Evolutionary conservation across 305 asterid genomes (phyloP).

Genomic region (Caryopteris hybrid): DNA sequence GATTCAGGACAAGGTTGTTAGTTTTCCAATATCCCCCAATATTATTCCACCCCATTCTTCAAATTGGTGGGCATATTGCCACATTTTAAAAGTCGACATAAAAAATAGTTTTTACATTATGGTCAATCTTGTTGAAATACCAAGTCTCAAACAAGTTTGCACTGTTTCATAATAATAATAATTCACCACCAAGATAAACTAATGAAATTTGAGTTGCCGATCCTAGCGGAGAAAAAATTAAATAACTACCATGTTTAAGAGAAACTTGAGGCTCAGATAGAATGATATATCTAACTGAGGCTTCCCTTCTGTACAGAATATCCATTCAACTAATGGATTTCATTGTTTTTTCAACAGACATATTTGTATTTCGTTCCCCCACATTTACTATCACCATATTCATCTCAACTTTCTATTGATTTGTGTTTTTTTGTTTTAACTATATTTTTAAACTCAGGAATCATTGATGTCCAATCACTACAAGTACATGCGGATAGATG

Average conservation of each 20-base stretch:
- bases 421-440: slow-evolving; percentile 6
- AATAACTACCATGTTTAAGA: not conserved
- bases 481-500: slow-evolving; percentile 81
- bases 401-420: slow-evolving; percentile 12
- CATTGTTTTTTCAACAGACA: too few relatives aligned
- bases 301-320: not conserved
- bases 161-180: not conserved
- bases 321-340: not conserved
- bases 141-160: not conserved
- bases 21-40: not conserved
- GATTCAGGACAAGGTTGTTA: not conserved
- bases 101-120: not conserved
- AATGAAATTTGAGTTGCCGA: not conserved
- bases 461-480: slow-evolving; percentile 51
- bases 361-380: too few relatives aligned
- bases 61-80: not conserved
- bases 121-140: not conserved
- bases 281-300: not conserved
- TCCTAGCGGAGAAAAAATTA: not conserved
- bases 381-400: not conserved
- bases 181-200: not conserved
- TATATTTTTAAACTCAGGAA: slow-evolving; percentile 43
- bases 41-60: not conserved
- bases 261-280: slow-evolving; percentile 2
- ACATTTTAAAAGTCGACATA: not conserved